A percentile compares a stretch with the other conserved stretches of the same genome.
Evolutionary conservation across 140 eudicot genomes (phyloP).

Genomic region (Oenanthe javanica): DNA sequence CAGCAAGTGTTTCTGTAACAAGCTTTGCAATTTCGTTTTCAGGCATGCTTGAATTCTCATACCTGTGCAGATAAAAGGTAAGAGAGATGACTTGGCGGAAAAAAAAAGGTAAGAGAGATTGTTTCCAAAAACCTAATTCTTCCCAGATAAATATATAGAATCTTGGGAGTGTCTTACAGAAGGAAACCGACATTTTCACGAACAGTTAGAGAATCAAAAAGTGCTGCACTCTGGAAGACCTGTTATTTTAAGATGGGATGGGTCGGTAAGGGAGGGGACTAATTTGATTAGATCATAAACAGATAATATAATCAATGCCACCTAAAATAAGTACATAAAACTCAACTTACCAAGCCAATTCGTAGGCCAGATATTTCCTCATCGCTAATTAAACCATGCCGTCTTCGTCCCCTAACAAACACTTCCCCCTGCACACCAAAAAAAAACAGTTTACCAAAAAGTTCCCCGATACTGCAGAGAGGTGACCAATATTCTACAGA

Average conservation of each 20-base stretch:
- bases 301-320: not conserved
- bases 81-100: not conserved
- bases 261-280: not conserved
- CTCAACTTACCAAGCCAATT: constrained; percentile 74
- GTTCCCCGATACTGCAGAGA: constrained; percentile 11
- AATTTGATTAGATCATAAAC: not conserved
- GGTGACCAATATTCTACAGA: not conserved
- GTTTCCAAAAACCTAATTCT: not conserved
- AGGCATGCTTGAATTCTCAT: constrained; percentile 80
- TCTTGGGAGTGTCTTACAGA: constrained; percentile 50
- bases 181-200: constrained; percentile 98
- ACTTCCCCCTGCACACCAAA: constrained; percentile 73
- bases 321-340: not conserved
- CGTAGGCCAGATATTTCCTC: constrained; percentile 93
- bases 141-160: not conserved
- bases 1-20: constrained; percentile 86
- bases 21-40: constrained; percentile 64
- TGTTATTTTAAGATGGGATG: constrained; percentile 15
- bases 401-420: constrained; percentile 59
- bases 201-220: constrained; percentile 94
- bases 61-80: constrained; percentile 29
- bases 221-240: constrained; percentile 98
- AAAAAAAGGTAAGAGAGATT: not conserved
- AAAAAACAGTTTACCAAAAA: not conserved
- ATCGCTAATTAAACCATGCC: constrained; percentile 87